Evolutionary conservation across 306 rosid species (phyloP).

Genomic region (Albizia julibrissin): DNA sequence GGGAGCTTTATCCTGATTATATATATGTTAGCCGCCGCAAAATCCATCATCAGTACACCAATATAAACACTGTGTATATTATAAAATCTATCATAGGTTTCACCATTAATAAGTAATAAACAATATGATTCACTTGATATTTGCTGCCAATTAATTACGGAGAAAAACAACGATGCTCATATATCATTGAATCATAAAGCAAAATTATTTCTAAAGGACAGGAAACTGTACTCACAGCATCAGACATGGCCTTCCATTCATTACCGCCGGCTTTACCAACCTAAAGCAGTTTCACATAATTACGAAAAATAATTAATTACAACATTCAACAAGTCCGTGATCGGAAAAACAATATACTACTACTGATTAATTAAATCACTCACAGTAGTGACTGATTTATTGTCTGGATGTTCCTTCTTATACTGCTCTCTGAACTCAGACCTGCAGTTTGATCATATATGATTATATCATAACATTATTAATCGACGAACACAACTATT

Average conservation of each 20-base stretch:
- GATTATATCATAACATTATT: not conserved
- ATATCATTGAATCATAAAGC: not conserved
- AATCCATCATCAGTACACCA: not conserved
- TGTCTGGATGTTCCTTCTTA: conserved; percentile 76
- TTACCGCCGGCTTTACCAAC: conserved; percentile 92
- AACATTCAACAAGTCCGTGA: not conserved
- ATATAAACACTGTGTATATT: not conserved
- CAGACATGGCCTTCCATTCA: conserved; percentile 78
- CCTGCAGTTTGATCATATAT: conserved; percentile 41
- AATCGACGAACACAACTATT: not conserved
- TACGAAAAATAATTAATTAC: not conserved
- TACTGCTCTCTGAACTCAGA: conserved; percentile 73
- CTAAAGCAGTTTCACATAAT: conserved; percentile 29
- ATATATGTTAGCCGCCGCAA: not conserved
- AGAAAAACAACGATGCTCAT: not conserved
- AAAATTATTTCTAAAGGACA: not conserved
- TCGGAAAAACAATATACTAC: not conserved
- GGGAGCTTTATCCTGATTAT: not conserved
- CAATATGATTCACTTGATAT: not conserved
- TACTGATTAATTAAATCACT: conserved; percentile 21
- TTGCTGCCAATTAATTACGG: not conserved
- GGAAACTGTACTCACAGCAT: conserved; percentile 57
- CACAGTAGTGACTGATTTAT: conserved; percentile 78
- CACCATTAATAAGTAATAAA: not conserved
- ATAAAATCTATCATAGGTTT: not conserved